Percentiles rank a stretch among this genome's conserved stretches.
phyloP scores from a whole-genome alignment of 78 protist species.

The Dictyostelium discoideum region DNA sequence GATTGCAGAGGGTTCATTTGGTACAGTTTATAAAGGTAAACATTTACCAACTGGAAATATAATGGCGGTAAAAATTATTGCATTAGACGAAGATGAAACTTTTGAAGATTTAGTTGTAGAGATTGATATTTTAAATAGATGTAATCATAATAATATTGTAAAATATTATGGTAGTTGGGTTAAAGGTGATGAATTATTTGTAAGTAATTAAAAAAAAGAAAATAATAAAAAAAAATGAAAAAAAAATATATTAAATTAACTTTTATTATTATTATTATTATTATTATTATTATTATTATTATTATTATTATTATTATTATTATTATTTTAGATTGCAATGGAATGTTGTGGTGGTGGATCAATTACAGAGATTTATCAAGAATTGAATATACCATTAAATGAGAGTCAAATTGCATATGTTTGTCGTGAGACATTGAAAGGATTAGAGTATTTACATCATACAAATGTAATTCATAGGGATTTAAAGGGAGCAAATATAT shows the following conservation, averaged over 20 bases:
- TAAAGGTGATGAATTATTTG: conserved; percentile 82
- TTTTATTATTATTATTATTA: background rate
- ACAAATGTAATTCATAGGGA: conserved; percentile 86
- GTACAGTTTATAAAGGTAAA: conserved; percentile 82
- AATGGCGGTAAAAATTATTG: conserved; percentile 82
- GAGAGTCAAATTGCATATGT: conserved; percentile 81
- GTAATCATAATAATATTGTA: conserved; percentile 81
- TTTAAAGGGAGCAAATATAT: conserved; percentile 88
- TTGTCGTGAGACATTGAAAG: conserved; percentile 82
- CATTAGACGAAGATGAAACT: conserved; percentile 82
- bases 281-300: background rate
- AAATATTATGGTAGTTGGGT: conserved; percentile 83
- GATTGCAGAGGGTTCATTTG: conserved; percentile 83
- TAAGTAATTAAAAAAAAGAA: background rate
- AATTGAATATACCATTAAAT: conserved; percentile 65
- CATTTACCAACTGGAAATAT: conserved; percentile 75
- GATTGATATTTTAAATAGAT: conserved; percentile 77
- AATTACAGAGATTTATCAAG: conserved; percentile 83
- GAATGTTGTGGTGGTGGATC: conserved; percentile 88
- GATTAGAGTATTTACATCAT: conserved; percentile 88
- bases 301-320: background rate
- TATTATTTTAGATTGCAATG: conserved; percentile 72
- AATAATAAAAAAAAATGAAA: background rate
- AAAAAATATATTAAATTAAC: no score
- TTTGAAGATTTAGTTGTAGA: conserved; percentile 79